phyloP scores from a whole-genome alignment of 2,329 filamentous ascomycete species.

The Penicillium italicum region DNA sequence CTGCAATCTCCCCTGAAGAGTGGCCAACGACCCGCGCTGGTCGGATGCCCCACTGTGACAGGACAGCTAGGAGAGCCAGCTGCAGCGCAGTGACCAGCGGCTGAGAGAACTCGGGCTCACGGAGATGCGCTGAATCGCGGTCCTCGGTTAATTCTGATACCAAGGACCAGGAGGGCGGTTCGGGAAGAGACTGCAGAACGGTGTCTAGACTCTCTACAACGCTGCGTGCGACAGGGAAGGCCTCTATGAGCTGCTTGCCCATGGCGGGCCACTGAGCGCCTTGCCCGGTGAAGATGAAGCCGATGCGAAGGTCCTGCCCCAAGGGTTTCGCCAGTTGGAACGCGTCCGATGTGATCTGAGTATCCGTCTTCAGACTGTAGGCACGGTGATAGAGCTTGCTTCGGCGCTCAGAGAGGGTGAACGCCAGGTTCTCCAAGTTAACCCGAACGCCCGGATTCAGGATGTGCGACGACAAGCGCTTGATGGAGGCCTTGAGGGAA shows the following conservation, averaged over 20 bases:
- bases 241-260: not conserved
- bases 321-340: not conserved
- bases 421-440: no score
- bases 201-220: no score
- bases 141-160: not conserved
- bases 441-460: no score
- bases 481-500: no score
- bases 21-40: not conserved
- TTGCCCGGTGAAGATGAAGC: conserved; percentile 9
- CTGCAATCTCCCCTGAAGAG: conserved; percentile 8
- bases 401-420: no score
- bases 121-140: not conserved
- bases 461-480: no score
- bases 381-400: no score
- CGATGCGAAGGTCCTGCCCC: not conserved
- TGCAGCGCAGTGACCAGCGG: conserved; percentile 13
- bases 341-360: not conserved
- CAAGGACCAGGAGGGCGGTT: no score
- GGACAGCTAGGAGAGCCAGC: conserved; percentile 3
- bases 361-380: not conserved
- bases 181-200: no score
- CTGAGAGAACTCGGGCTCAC: conserved; percentile 12
- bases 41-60: conserved; percentile 2
- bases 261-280: conserved; percentile 7
- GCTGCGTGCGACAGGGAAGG: no score